These are phyloP conservation scores for Durotheca rogersii DNA, from an alignment of 495 filamentous ascomycete species.

Conservation along the genomic window DNA sequence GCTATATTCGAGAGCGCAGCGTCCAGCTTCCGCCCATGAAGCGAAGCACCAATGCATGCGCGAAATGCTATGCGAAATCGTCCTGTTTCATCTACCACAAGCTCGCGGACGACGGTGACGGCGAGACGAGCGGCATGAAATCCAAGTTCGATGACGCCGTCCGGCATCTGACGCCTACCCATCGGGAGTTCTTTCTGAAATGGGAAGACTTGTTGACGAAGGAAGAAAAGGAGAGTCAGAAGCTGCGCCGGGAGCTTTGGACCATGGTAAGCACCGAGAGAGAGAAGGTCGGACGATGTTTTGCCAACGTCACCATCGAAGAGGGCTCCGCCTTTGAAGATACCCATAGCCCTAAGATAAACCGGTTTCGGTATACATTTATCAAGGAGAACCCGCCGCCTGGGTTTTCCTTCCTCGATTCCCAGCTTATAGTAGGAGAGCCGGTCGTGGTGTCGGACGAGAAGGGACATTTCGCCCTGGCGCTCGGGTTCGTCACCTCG, in stretches of 20 bases:
- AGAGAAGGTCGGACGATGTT: slow-evolving; percentile 76
- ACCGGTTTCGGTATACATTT: slow-evolving; percentile 83
- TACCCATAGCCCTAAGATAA: slow-evolving; percentile 71
- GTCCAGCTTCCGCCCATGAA: slow-evolving; percentile 81
- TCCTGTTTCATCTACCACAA: slow-evolving; percentile 94
- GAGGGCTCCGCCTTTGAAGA: slow-evolving; percentile 71
- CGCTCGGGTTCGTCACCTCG: slow-evolving; percentile 82
- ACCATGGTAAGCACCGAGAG: slow-evolving; percentile 88
- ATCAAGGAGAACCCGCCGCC: slow-evolving; percentile 60
- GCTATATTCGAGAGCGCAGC: slow-evolving; percentile 75
- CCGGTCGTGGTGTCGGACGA: slow-evolving; percentile 97
- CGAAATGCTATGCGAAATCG: slow-evolving; percentile 80
- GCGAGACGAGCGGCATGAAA: slow-evolving; percentile 73
- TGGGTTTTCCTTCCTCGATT: slow-evolving; percentile 81
- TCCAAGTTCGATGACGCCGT: slow-evolving; percentile 76
- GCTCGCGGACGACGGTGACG: slow-evolving; percentile 79
- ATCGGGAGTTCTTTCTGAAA: slow-evolving; percentile 83
- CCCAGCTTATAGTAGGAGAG: slow-evolving; percentile 84
- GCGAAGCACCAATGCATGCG: slow-evolving; percentile 72
- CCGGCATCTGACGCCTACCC: slow-evolving; percentile 66
- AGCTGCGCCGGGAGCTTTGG: slow-evolving; percentile 86
- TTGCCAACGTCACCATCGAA: slow-evolving; percentile 68
- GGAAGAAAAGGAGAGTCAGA: slow-evolving; percentile 85
- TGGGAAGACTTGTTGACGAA: slow-evolving; percentile 93
- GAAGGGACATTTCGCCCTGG: slow-evolving; percentile 88